Percentiles rank a stretch among this genome's conserved stretches.
These are phyloP conservation scores for Pseudocercospora eumusae DNA, from an alignment of 2,329 filamentous ascomycete genomes.

Conservation along the genomic window DNA sequence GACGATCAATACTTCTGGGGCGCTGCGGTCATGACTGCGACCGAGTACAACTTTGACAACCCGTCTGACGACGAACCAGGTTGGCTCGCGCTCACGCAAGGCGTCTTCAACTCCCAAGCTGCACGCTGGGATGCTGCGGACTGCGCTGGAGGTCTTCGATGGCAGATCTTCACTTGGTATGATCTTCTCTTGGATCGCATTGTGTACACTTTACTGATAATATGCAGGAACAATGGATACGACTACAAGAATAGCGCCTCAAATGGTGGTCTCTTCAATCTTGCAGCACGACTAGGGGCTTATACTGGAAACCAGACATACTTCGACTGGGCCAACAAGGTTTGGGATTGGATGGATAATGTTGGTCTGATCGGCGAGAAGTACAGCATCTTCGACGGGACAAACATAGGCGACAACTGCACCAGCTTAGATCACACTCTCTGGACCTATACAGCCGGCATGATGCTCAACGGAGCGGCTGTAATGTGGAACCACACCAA, in stretches of 20 bases:
- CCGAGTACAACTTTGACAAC: constrained; percentile 52
- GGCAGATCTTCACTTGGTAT: constrained; percentile 46
- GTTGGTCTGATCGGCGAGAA: constrained; percentile 55
- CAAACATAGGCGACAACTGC: constrained; percentile 47
- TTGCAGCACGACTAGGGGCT: constrained; percentile 42
- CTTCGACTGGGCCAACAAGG: constrained; percentile 59
- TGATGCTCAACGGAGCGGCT: constrained; percentile 48
- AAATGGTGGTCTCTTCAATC: constrained; percentile 51
- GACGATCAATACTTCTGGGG: constrained; percentile 62
- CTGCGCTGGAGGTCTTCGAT: constrained; percentile 42
- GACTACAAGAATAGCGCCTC: constrained; percentile 52
- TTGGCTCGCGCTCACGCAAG: constrained; percentile 47
- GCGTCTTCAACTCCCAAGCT: constrained; percentile 42
- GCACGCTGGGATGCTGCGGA: constrained; percentile 38
- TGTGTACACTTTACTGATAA: neutral
- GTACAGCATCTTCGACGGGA: constrained; percentile 49
- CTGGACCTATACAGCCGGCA: constrained; percentile 51
- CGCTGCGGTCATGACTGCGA: constrained; percentile 57
- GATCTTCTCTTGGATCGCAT: constrained; percentile 9
- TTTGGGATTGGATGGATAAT: constrained; percentile 41
- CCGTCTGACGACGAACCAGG: constrained; percentile 43
- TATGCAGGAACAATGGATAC: constrained; percentile 43
- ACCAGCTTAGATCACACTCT: constrained; percentile 45
- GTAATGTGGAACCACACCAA: constrained; percentile 43
- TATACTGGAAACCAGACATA: constrained; percentile 53